Conservation (phyloP, 305 asterid genomes). For the Ruellia speciosa region DNA sequence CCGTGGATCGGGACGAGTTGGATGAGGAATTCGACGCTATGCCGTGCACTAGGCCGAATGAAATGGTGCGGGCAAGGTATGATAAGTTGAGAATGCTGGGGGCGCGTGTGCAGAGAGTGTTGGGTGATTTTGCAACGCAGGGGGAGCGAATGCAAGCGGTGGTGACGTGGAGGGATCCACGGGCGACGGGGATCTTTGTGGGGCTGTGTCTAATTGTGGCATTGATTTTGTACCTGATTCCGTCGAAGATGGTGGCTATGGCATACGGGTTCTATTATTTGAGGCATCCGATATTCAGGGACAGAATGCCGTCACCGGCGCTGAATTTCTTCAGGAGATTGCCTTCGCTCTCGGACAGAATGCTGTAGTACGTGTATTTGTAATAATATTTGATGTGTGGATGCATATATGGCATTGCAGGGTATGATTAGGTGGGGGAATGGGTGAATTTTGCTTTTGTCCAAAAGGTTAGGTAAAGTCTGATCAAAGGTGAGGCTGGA, state of each 20-base stretch:
- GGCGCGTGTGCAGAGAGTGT: slow-evolving; percentile 57
- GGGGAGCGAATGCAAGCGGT: slow-evolving; percentile 76
- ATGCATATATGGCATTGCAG: neutral
- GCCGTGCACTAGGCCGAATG: slow-evolving; percentile 54
- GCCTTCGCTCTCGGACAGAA: slow-evolving; percentile 72
- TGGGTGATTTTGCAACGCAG: slow-evolving; percentile 82
- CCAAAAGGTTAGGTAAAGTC: too few species aligned
- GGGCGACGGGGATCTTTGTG: slow-evolving; percentile 80
- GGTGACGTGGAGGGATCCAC: slow-evolving; percentile 82
- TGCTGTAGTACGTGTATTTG: slow-evolving; percentile 57
- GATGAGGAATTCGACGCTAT: slow-evolving; percentile 73
- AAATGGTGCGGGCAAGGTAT: slow-evolving; percentile 54
- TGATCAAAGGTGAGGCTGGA: too few species aligned
- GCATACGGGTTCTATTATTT: slow-evolving; percentile 73
- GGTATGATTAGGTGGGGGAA: too few species aligned
- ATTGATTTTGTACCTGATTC: slow-evolving; percentile 52
- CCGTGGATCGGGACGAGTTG: slow-evolving; percentile 54
- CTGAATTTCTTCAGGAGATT: slow-evolving; percentile 70
- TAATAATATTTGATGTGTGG: neutral
- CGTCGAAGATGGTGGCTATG: slow-evolving; percentile 78
- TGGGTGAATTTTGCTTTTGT: too few species aligned
- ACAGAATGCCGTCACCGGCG: slow-evolving; percentile 79
- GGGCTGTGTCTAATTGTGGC: slow-evolving; percentile 60
- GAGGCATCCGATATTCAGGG: slow-evolving; percentile 81
- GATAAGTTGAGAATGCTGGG: slow-evolving; percentile 65